A percentile compares a stretch with the other conserved stretches of the same genome.
phyloP scores from a whole-genome alignment of 768 basidiomycete species.

The Hericium erinaceus region DNA sequence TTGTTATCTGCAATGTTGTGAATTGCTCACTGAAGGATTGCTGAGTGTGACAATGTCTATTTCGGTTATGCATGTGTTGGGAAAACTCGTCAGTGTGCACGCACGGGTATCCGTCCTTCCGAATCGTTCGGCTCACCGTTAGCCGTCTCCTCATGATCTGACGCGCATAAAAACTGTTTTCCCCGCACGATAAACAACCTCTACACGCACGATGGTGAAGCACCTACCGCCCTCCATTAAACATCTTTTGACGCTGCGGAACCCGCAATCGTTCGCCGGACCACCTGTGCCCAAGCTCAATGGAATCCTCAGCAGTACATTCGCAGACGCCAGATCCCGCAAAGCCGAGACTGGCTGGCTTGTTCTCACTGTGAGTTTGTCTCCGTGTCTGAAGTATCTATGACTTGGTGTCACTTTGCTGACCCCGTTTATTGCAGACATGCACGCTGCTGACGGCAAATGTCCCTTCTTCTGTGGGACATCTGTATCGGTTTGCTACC shows the following conservation, averaged over 20 bases:
- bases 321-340: constrained; percentile 50
- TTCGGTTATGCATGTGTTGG: too few species aligned
- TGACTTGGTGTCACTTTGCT: not conserved
- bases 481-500: constrained; percentile 74
- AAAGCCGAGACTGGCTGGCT: constrained; percentile 75
- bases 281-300: constrained; percentile 47
- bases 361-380: constrained; percentile 55
- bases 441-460: constrained; percentile 80
- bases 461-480: constrained; percentile 67
- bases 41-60: too few species aligned
- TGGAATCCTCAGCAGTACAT: constrained; percentile 50
- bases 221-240: constrained; percentile 61
- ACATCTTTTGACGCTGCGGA: constrained; percentile 60
- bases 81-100: too few species aligned
- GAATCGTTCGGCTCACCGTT: too few species aligned
- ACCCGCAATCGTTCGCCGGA: constrained; percentile 46
- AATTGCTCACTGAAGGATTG: too few species aligned
- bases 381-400: not conserved
- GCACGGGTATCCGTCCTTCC: too few species aligned
- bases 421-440: constrained; percentile 34
- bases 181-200: too few species aligned
- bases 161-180: too few species aligned
- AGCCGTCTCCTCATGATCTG: too few species aligned
- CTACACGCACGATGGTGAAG: constrained; percentile 22
- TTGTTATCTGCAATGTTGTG: too few species aligned